Conservation (phyloP, 129 eudicot genomes). For the Pulicaria dysenterica region DNA sequence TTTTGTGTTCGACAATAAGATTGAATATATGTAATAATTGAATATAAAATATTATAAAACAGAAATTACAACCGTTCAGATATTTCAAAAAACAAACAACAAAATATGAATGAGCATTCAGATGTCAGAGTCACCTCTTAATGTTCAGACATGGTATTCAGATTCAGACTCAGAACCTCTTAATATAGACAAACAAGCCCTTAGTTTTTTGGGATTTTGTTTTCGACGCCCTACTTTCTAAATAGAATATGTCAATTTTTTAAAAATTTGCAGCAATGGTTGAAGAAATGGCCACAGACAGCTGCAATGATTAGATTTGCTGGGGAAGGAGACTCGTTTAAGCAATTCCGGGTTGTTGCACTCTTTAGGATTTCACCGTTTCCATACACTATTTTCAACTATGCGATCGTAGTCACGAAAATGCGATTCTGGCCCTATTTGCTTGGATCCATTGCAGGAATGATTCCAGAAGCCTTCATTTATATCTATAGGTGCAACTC, state of each 20-base stretch:
- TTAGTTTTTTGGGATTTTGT: not conserved
- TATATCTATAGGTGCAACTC: conserved; percentile 74
- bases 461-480: conserved; percentile 91
- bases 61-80: too few relatives aligned
- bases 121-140: too few relatives aligned
- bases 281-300: conserved; percentile 87
- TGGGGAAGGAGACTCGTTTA: conserved; percentile 82
- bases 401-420: conserved; percentile 82
- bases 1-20: too few relatives aligned
- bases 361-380: conserved; percentile 88
- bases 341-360: conserved; percentile 83
- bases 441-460: conserved; percentile 83
- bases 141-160: too few relatives aligned
- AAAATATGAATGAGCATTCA: too few relatives aligned
- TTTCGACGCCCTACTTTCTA: not conserved
- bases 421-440: conserved; percentile 93
- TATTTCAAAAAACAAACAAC: too few relatives aligned
- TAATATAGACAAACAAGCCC: too few relatives aligned
- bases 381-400: conserved; percentile 91
- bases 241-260: not conserved
- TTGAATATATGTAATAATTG: too few relatives aligned
- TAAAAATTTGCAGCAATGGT: conserved; percentile 63
- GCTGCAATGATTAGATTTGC: conserved; percentile 90
- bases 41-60: too few relatives aligned
- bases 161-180: too few relatives aligned